phyloP scores from a whole-genome alignment of 129 eudicot genomes.

The Pittosporum tobira region DNA sequence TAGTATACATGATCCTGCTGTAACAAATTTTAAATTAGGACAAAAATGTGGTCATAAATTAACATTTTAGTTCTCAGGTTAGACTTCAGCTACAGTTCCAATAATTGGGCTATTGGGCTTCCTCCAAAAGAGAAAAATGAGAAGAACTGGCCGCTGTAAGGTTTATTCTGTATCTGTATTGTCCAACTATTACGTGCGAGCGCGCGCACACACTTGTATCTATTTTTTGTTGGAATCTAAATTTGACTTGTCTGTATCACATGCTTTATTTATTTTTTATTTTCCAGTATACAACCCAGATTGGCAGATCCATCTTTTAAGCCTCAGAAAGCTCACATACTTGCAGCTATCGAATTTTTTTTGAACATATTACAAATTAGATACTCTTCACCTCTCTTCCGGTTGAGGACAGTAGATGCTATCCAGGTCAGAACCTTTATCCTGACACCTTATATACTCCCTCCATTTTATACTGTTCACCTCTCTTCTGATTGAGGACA shows the following conservation, averaged over 20 bases:
- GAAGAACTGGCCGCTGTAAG: constrained; percentile 80
- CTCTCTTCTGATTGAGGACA: constrained; percentile 70
- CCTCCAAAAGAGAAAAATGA: constrained; percentile 89
- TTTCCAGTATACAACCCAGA: constrained; percentile 74
- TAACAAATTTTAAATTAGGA: neutral
- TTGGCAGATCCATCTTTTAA: constrained; percentile 74
- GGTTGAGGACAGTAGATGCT: constrained; percentile 60
- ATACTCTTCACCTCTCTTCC: constrained; percentile 89
- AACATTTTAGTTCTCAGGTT: constrained; percentile 39
- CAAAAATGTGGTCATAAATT: neutral
- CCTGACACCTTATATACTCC: neutral
- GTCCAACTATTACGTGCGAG: no score
- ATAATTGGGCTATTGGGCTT: constrained; percentile 98
- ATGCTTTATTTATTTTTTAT: constrained; percentile 7
- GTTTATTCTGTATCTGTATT: no score
- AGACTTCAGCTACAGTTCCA: constrained; percentile 80
- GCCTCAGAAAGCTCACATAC: constrained; percentile 61
- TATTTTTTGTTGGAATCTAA: neutral
- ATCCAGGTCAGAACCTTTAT: constrained; percentile 48
- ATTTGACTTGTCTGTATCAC: neutral
- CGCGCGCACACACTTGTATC: no score
- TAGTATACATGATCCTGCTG: neutral
- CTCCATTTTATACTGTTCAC: constrained; percentile 91
- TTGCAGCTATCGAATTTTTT: constrained; percentile 71
- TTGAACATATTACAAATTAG: constrained; percentile 51